phyloP scores from a whole-genome alignment of 2,329 filamentous ascomycete genomes.

The Coniochaeta prunicola region DNA sequence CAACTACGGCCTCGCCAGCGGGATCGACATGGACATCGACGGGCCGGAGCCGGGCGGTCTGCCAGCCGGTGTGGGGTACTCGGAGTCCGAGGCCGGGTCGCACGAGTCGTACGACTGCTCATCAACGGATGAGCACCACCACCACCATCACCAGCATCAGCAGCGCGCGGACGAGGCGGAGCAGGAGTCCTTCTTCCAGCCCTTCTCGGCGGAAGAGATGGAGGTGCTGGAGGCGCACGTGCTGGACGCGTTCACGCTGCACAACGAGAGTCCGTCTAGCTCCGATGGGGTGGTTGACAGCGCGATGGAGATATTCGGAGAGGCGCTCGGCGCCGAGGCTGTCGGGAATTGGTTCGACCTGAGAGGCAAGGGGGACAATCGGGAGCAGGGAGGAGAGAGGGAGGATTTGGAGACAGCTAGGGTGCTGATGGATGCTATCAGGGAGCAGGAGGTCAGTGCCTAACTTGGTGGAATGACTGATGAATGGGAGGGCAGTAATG shows the following conservation, averaged over 20 bases:
- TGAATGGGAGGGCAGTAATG: neutral
- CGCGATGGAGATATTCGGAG: slow-evolving; percentile 14
- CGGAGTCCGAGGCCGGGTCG: slow-evolving; percentile 6
- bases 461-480: neutral
- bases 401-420: slow-evolving; percentile 29
- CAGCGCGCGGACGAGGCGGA: neutral
- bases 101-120: neutral
- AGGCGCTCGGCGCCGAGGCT: slow-evolving; percentile 16
- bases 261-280: slow-evolving; percentile 14
- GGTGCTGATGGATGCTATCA: slow-evolving; percentile 29
- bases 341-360: slow-evolving; percentile 28
- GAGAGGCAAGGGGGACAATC: slow-evolving; percentile 15
- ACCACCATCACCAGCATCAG: slow-evolving; percentile 2
- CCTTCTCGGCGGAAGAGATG: slow-evolving; percentile 15
- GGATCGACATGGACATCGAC: slow-evolving; percentile 7
- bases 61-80: slow-evolving; percentile 1
- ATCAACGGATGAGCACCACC: neutral
- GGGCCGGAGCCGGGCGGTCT: neutral
- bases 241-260: slow-evolving; percentile 23
- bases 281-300: slow-evolving; percentile 15
- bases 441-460: slow-evolving; percentile 13
- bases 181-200: slow-evolving; percentile 9
- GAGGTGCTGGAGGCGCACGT: slow-evolving; percentile 22
- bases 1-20: neutral
- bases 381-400: slow-evolving; percentile 17